Base-by-base conservation (phyloP, 305 asterid species). In the Fraxinus albicans region DNA sequence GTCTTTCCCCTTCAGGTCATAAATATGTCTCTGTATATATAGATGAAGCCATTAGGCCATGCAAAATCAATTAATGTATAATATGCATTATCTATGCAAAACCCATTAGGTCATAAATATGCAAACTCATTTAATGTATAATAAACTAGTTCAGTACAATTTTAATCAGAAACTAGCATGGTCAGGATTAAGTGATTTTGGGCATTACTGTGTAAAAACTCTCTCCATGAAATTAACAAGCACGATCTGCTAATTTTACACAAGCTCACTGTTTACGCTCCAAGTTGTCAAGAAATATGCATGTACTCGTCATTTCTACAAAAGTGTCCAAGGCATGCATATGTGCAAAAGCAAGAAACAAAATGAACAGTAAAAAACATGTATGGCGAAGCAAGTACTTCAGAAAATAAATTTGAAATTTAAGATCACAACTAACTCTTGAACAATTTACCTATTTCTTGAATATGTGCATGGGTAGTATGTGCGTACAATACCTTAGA, bases 21-120 rank as follows among this genome's bases (percentile, higher is more conserved):
- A 96, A 77, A 96, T 89, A 84, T 91, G 96, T 86, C 97, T 91
- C 99, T 95, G 98, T 88, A 81, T 31, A 74, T 19, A 73, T 74
- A 78, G 69, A 81, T 55, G 79, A 47, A 78, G 60, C 21, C 7
- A 23, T 84, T 79, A 84, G 82, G 63, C 80, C 53, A 63, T 25
- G 40, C 29, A 65, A 9, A 81, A 76, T 50, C 35, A 65, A 79
- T 25, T 50, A 25, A 34, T 88, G 79, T 21, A 76, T 25, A 73
- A 82, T 77, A 73, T 78, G 81, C 70, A 60, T 21, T 60, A 60
- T 60, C 27, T 60, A 60, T 7, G 70, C 70, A 60, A 44, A 80
- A 69, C 34, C 4, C 9, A n/a, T 84, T 79, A 82, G 80, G 60
- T 72, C 50, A 72, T 23, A 60, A 8, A 60, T 21, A 60, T 19